Evolutionary conservation across 768 basidiomycete species (phyloP).

Genomic region (Podaxis carcinomalis): DNA sequence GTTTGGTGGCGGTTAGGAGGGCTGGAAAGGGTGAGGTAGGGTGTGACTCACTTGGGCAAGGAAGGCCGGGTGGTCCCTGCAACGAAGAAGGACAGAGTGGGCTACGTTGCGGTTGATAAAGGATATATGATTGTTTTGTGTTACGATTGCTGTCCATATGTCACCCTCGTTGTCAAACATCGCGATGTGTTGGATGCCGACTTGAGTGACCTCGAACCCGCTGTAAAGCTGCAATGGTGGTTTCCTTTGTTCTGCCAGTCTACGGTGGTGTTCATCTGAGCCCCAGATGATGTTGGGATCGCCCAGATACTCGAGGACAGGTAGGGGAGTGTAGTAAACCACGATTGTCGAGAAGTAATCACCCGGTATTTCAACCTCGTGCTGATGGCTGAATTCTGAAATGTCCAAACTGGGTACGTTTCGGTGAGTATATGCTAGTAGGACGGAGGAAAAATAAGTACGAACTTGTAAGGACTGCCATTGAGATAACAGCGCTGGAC

Average conservation of each 20-base stretch:
- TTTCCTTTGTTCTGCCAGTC: constrained; percentile 28
- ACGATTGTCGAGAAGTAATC: constrained; percentile 42
- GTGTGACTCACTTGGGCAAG: constrained; percentile 19
- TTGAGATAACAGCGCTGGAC: constrained; percentile 32
- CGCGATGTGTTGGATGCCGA: constrained; percentile 29
- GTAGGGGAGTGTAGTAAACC: constrained; percentile 37
- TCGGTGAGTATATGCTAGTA: neutral
- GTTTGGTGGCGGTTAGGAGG: neutral
- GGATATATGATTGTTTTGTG: constrained; percentile 9
- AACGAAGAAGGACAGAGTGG: constrained; percentile 29
- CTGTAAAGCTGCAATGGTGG: constrained; percentile 40
- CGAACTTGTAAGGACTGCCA: constrained; percentile 19
- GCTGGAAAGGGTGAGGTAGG: neutral
- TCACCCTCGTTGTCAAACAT: constrained; percentile 18
- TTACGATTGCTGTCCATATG: constrained; percentile 17
- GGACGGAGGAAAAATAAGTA: constrained; percentile 1
- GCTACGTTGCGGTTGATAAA: constrained; percentile 14
- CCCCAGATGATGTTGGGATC: constrained; percentile 31
- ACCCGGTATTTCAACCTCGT: constrained; percentile 35
- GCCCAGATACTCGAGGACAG: constrained; percentile 31
- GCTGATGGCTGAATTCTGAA: constrained; percentile 30
- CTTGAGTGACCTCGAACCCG: constrained; percentile 31
- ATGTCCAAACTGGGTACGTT: constrained; percentile 28
- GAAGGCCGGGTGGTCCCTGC: constrained; percentile 20
- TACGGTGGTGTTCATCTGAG: constrained; percentile 31